Base-by-base conservation (phyloP, 2,329 filamentous ascomycete genomes). In the Aureobasidium sp. region DNA sequence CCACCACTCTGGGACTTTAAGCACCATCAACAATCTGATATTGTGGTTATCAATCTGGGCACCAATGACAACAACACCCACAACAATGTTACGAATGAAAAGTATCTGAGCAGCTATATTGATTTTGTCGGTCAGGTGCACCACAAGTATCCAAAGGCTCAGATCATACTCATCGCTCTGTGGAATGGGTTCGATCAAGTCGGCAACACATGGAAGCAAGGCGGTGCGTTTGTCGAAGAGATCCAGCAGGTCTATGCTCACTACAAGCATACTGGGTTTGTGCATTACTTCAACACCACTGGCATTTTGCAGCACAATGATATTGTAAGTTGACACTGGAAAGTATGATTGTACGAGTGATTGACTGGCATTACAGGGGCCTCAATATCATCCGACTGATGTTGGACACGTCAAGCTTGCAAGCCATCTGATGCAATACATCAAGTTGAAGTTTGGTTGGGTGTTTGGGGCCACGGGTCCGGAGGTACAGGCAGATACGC, bases 291-390 rank as follows among this genome's bases (percentile, higher is more conserved):
- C 71, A 81, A 84, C 65, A 84, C 80, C 0, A 81, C 77, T 10
- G 82, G 82, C 0, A 81, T 85, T 46, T 67, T 86, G 64, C 80
- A 84, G 64, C 81, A 85, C 66, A 84, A 85, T 64, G 82, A 85
- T 66, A 82, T 84, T 62, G 57, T 60, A 15, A 37, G 57, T 27
- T 15, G 8, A n/a, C 3, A 3, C 10, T n/a, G 2, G 23, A 19
- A 31, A 17, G 3, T 4, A 15, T 15, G 27, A 15, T 25, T 19
- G n/a, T n/a, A 21, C 1, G 3, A 3, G 8, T 4, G 9, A 29
- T 23, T 54, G 15, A 42, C 25, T 0, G 13, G 15, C 9, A 10
- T 13, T 5, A 3, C 27, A 60, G 57, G 78, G 75, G 2, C 82
- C 82, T 7, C 75, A 77, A 64, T 84, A 75, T 64, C 83, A 86